Evolutionary conservation across 257 asterid species (phyloP).

Genomic region (Verbascum thapsus): DNA sequence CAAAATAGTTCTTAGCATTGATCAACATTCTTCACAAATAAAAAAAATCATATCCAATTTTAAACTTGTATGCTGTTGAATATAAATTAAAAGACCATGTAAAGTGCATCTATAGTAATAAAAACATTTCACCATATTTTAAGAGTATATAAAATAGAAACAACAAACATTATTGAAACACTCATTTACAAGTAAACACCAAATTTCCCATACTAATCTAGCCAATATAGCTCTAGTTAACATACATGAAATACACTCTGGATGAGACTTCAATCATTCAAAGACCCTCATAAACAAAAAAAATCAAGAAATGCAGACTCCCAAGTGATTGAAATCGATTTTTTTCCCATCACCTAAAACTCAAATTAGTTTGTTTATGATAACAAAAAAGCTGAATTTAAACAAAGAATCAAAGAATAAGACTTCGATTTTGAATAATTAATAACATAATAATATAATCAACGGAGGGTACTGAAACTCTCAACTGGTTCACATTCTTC

Average conservation of each 20-base stretch:
- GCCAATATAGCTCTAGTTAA: background rate
- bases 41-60: no score
- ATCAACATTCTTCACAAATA: no score
- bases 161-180: background rate
- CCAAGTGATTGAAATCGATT: conserved; percentile 1
- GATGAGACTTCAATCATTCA: background rate
- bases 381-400: background rate
- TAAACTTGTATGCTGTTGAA: no score
- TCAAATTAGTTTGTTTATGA: background rate
- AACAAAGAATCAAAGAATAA: conserved; percentile 76
- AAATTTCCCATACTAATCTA: background rate
- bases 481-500: conserved; percentile 90
- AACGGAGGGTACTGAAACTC: conserved; percentile 68
- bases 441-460: conserved; percentile 17
- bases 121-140: no score
- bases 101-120: no score
- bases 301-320: background rate
- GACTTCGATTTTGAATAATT: background rate
- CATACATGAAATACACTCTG: background rate
- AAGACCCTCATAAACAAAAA: background rate
- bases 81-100: no score
- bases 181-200: background rate
- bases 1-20: no score
- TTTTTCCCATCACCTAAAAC: conserved; percentile 17
- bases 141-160: no score